Percentiles rank a stretch among this genome's conserved stretches.
phyloP scores from a whole-genome alignment of 2,329 filamentous ascomycete genomes.

The Hysterium pulicare region DNA sequence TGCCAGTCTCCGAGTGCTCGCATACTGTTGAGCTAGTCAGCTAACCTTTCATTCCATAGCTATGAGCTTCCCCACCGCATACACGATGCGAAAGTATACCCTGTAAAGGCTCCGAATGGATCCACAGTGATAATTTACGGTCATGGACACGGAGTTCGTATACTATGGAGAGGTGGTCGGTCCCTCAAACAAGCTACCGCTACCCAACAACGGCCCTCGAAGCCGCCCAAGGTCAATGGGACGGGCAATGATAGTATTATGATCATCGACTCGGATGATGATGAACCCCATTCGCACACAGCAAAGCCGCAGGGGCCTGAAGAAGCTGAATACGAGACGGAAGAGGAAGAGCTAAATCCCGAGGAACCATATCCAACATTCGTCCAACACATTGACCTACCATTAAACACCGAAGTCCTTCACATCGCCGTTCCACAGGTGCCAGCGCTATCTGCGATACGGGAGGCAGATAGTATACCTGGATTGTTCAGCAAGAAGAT shows the following conservation, averaged over 20 bases:
- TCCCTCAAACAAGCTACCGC: constrained; percentile 38
- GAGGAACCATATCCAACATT: constrained; percentile 53
- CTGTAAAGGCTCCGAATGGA: constrained; percentile 57
- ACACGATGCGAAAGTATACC: constrained; percentile 56
- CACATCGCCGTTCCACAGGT: constrained; percentile 50
- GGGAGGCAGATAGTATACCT: constrained; percentile 39
- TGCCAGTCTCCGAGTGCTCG: not conserved
- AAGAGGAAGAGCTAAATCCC: constrained; percentile 58
- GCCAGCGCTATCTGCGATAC: constrained; percentile 27
- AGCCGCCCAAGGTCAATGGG: constrained; percentile 40
- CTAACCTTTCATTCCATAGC: constrained; percentile 36
- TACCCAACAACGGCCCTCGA: constrained; percentile 25
- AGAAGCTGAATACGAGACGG: constrained; percentile 48
- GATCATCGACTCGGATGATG: constrained; percentile 57
- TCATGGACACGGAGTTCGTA: constrained; percentile 55
- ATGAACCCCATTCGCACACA: constrained; percentile 37
- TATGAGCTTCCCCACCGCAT: constrained; percentile 60
- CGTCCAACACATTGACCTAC: constrained; percentile 54
- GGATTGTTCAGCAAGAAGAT: constrained; percentile 49
- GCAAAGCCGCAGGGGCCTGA: constrained; percentile 14
- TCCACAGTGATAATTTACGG: constrained; percentile 61
- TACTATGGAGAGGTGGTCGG: constrained; percentile 60
- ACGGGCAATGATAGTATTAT: constrained; percentile 47
- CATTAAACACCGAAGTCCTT: constrained; percentile 52
- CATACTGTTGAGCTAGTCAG: not conserved